phyloP scores from a whole-genome alignment of 306 rosid species.

The Hylodesmum podocarpum region DNA sequence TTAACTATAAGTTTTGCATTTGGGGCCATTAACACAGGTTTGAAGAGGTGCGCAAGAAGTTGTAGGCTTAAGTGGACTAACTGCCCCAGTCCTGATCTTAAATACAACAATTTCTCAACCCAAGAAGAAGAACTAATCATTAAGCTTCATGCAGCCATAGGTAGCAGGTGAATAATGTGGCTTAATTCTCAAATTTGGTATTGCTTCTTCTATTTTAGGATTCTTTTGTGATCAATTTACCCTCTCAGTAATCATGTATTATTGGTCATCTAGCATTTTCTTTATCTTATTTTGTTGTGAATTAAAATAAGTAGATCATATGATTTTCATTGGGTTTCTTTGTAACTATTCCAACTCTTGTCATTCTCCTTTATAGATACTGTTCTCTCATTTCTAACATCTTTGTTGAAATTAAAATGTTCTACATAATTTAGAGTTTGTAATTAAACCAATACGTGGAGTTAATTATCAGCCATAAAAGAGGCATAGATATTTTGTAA shows the following conservation, averaged over 20 bases:
- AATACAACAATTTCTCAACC: slow-evolving; percentile 64
- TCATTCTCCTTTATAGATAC: neutral
- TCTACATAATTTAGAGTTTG: neutral
- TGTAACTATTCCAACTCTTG: neutral
- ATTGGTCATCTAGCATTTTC: neutral
- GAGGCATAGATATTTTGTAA: neutral
- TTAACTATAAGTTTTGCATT: neutral
- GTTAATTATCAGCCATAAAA: neutral
- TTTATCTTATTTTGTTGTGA: neutral
- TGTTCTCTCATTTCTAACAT: neutral
- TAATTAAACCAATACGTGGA: neutral
- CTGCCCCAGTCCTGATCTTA: slow-evolving; percentile 56
- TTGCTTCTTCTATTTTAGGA: neutral
- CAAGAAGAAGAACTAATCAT: slow-evolving; percentile 86
- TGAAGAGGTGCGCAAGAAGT: slow-evolving; percentile 77
- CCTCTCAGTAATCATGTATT: neutral
- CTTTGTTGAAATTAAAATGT: neutral
- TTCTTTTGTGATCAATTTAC: neutral
- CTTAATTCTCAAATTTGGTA: neutral
- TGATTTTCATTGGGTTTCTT: neutral
- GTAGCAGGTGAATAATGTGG: slow-evolving; percentile 70
- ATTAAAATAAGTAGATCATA: neutral
- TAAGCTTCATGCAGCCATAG: slow-evolving; percentile 93
- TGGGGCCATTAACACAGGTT: slow-evolving; percentile 49
- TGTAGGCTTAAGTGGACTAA: slow-evolving; percentile 72